A percentile compares a stretch with the other conserved stretches of the same genome.
Evolutionary conservation across 805 yeast species (phyloP).

Genomic region (Teunomyces kruisii): DNA sequence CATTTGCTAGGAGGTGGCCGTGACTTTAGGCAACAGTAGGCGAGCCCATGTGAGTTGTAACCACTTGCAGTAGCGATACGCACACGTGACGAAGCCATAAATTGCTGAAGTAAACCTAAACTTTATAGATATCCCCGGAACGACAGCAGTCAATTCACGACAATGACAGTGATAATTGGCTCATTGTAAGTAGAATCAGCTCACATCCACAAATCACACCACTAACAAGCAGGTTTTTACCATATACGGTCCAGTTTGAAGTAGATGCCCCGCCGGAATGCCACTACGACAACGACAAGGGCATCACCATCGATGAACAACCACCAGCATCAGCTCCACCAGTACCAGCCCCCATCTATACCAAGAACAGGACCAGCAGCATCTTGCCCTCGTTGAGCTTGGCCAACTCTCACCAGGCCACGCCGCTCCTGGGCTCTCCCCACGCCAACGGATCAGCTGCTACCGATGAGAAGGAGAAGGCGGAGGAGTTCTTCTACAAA

Average conservation of each 20-base stretch:
- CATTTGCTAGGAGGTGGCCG: no score
- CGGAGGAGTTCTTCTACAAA: slow-evolving; percentile 53
- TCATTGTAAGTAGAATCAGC: slow-evolving; percentile 52
- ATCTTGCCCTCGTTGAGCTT: slow-evolving; percentile 38
- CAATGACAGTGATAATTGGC: slow-evolving; percentile 69
- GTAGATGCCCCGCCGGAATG: slow-evolving; percentile 25
- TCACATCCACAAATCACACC: slow-evolving; percentile 14
- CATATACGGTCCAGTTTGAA: slow-evolving; percentile 72
- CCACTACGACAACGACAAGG: slow-evolving; percentile 1
- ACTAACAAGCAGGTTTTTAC: slow-evolving; percentile 52
- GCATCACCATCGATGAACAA: slow-evolving; percentile 4
- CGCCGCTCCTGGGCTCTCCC: slow-evolving; percentile 15
- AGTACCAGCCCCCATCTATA: slow-evolving; percentile 10
- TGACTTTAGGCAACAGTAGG: no score
- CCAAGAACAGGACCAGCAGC: slow-evolving; percentile 15
- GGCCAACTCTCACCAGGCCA: slow-evolving; percentile 27
- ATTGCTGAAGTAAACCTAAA: neutral
- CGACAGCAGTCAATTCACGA: neutral
- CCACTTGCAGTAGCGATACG: no score
- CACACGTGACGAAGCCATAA: neutral
- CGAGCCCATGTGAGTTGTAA: no score
- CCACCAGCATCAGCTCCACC: slow-evolving; percentile 4
- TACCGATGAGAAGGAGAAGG: slow-evolving; percentile 33
- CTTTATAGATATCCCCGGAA: neutral
- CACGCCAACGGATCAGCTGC: slow-evolving; percentile 23